Base-by-base conservation (phyloP, 176 grass and related monocot genomes). In the Phoenix dactylifera region DNA sequence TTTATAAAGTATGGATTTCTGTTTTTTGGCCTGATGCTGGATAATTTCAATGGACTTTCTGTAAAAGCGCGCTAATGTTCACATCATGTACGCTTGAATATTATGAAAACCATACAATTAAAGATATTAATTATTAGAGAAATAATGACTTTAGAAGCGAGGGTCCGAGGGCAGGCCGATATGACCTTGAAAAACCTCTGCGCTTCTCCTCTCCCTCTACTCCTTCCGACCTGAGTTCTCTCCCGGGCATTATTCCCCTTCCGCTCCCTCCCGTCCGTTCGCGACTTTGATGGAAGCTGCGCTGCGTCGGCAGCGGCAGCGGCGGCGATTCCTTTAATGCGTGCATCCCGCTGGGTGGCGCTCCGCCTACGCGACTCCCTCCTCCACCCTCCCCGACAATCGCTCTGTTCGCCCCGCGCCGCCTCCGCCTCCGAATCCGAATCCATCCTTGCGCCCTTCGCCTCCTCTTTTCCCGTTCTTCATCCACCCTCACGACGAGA, bases 311-410 rank as follows among this genome's bases (percentile, higher is more conserved):
- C 79, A 63, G 65, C 79, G 19, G 65, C 50, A 32, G 67, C 54
- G 16, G 14, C 57, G 53, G 54, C 22, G 32, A 23, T 60, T 50
- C 60, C 18, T 7, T 90, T 82, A 65, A 81, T 85, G 75, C 68
- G 76, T 57, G 68, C 72, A 22, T 66, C 73, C 48, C 35, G 69
- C 76, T 71, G 51, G 62, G 60, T 18, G 9, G 51, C 17, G 54
- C 65, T 16, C 48, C 55, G 50, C 63, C 64, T 39, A 26, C 64
- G 35, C 76, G n/a, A 56, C 26, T 26, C 7, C 25, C 65, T 68
- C n/a, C 35, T 52, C 18, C 4, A 29, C 49, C 20, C 53, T 51
- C 12, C 18, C 76, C 17, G 18, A n/a, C n/a, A n/a, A n/a, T n/a
- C n/a, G 26, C 74, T 29, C 52, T 55, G 24, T 51, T 44, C 49